Conservation (phyloP, 208 protist species). For the Crithidia fasciculata region DNA sequence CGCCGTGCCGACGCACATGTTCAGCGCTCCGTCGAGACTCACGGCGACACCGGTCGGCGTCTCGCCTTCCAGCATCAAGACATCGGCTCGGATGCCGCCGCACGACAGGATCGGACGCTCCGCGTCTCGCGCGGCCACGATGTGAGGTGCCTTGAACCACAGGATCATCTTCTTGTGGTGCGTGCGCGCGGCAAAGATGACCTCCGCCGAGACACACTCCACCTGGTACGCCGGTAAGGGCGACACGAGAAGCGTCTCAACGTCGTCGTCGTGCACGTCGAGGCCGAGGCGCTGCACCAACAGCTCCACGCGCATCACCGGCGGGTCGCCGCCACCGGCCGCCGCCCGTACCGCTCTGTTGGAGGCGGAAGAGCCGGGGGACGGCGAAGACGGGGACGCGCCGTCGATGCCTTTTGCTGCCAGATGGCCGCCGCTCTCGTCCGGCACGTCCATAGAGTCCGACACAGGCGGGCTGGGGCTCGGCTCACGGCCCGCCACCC, state of each 20-base stretch:
- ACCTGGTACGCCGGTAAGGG: conserved; percentile 54
- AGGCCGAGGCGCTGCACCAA: conserved; percentile 66
- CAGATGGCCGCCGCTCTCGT: neutral
- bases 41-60: conserved; percentile 40
- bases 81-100: conserved; percentile 41
- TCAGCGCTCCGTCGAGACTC: conserved; percentile 46
- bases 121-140: conserved; percentile 47
- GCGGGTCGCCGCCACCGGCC: conserved; percentile 32
- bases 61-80: conserved; percentile 41
- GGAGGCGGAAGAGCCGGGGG: neutral
- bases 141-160: conserved; percentile 53
- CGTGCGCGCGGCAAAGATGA: conserved; percentile 67
- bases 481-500: neutral
- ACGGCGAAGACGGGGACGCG: neutral
- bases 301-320: conserved; percentile 65
- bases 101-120: conserved; percentile 55
- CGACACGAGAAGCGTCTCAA: conserved; percentile 33
- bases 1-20: conserved; percentile 68
- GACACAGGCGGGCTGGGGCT: conserved; percentile 6
- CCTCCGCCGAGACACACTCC: conserved; percentile 52
- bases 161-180: conserved; percentile 53
- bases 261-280: conserved; percentile 74
- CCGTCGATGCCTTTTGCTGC: neutral
- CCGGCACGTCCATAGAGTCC: conserved; percentile 5
- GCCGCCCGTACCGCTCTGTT: neutral